Percentiles rank a stretch among this genome's conserved stretches.
phyloP scores from a whole-genome alignment of 805 yeast species.

The Candida caryicola region DNA sequence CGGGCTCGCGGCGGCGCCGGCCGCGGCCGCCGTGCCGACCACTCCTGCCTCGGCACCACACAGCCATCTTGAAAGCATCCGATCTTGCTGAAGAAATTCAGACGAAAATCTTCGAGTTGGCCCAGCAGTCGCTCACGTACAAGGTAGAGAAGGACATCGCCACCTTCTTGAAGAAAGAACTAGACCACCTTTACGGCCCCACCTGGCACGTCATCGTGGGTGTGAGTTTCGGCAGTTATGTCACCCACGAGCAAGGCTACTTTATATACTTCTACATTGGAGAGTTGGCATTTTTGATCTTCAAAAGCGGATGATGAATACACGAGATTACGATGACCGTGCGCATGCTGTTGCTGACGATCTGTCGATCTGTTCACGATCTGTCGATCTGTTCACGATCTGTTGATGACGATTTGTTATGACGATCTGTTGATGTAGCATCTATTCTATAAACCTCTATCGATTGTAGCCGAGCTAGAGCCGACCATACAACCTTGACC shows the following conservation, averaged over 20 bases:
- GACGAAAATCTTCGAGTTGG: constrained; percentile 44
- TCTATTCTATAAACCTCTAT: too few species aligned
- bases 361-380: too few species aligned
- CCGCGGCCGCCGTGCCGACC: not conserved
- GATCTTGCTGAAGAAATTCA: constrained; percentile 54
- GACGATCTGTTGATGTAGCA: too few species aligned
- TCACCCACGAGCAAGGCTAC: constrained; percentile 73
- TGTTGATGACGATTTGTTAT: too few species aligned
- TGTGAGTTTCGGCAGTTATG: constrained; percentile 73
- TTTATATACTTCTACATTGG: constrained; percentile 73
- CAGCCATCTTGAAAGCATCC: constrained; percentile 43
- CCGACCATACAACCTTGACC: too few species aligned
- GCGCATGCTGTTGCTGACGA: too few species aligned
- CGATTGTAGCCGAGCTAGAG: too few species aligned
- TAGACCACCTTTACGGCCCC: constrained; percentile 63
- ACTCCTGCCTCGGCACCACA: not conserved
- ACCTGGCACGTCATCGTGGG: constrained; percentile 86
- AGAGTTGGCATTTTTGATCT: constrained; percentile 62
- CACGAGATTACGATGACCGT: not conserved
- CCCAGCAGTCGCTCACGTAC: constrained; percentile 43
- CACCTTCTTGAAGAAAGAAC: constrained; percentile 57
- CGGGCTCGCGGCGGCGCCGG: constrained; percentile 1
- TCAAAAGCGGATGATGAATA: constrained; percentile 55
- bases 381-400: too few species aligned
- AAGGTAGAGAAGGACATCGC: constrained; percentile 63